phyloP scores from a whole-genome alignment of 805 yeast species.

The Yarrowia sp. region DNA sequence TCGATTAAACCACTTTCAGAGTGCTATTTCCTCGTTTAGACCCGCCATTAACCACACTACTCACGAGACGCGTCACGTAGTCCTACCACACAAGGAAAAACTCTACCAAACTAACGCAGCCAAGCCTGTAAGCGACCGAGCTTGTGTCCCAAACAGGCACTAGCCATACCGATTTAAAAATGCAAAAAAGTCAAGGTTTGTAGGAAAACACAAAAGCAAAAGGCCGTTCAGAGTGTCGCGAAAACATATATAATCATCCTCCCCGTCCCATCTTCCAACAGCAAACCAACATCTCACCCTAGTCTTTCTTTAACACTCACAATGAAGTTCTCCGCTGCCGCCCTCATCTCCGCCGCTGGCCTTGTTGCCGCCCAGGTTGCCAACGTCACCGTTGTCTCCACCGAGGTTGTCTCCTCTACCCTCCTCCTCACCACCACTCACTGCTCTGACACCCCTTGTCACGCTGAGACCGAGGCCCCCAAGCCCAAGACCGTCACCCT shows the following conservation, averaged over 20 bases:
- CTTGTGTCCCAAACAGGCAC: constrained; percentile 13
- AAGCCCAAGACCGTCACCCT: constrained; percentile 18
- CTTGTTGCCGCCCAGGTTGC: constrained; percentile 19
- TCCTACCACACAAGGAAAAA: not conserved
- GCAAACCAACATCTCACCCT: constrained; percentile 21
- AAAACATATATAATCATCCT: constrained; percentile 15
- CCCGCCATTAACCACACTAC: not conserved
- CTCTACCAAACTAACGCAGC: constrained; percentile 13
- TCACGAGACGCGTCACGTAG: constrained; percentile 1
- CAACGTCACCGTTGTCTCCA: constrained; percentile 22
- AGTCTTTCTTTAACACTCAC: constrained; percentile 25
- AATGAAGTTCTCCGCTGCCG: constrained; percentile 22
- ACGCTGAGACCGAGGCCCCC: constrained; percentile 23
- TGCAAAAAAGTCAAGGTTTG: not conserved
- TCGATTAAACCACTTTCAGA: no score
- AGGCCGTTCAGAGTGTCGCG: not conserved
- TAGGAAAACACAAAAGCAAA: not conserved
- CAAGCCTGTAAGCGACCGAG: constrained; percentile 23
- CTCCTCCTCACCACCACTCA: constrained; percentile 16
- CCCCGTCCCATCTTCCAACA: not conserved
- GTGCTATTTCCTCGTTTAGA: no score
- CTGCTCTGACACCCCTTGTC: constrained; percentile 24
- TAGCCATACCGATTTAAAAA: constrained; percentile 18
- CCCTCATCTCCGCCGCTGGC: constrained; percentile 20
- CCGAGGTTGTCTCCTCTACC: not conserved